A percentile compares a stretch with the other conserved stretches of the same genome.
Conservation (phyloP, 192 early-diverging fungal species). For the Backusella parvicylindrica region DNA sequence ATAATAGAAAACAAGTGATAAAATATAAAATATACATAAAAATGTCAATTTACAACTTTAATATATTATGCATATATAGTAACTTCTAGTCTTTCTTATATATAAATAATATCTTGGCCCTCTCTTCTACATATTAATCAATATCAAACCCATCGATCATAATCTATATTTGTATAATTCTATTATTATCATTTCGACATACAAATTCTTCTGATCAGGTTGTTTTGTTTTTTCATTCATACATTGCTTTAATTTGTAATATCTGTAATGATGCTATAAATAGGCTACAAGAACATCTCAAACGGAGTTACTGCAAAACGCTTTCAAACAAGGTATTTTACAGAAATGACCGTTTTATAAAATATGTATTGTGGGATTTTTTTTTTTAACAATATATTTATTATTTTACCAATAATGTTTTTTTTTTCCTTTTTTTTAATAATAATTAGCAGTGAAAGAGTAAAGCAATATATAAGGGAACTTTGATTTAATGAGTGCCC, state of each 20-base stretch:
- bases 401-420: not conserved
- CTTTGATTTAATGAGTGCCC: not conserved
- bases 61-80: not conserved
- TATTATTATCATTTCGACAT: not conserved
- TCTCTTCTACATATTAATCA: not conserved
- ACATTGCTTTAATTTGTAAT: not conserved
- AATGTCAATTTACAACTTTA: not conserved
- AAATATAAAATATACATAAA: not conserved
- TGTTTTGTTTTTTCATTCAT: not conserved
- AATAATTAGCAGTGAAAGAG: not conserved
- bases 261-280: not conserved
- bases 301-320: not conserved
- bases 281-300: not conserved
- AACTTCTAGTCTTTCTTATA: not conserved
- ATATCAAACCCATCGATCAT: not conserved
- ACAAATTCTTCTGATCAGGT: not conserved
- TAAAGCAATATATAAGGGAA: not conserved
- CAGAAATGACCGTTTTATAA: not conserved
- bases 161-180: not conserved
- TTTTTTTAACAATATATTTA: not conserved
- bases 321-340: not conserved
- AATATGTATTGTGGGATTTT: not conserved
- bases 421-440: not conserved
- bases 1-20: no score
- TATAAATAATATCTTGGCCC: not conserved